Percentiles rank a stretch among this genome's conserved stretches.
These are phyloP conservation scores for Stellera chamaejasme DNA, from an alignment of 345 rosid species.

Conservation along the genomic window DNA sequence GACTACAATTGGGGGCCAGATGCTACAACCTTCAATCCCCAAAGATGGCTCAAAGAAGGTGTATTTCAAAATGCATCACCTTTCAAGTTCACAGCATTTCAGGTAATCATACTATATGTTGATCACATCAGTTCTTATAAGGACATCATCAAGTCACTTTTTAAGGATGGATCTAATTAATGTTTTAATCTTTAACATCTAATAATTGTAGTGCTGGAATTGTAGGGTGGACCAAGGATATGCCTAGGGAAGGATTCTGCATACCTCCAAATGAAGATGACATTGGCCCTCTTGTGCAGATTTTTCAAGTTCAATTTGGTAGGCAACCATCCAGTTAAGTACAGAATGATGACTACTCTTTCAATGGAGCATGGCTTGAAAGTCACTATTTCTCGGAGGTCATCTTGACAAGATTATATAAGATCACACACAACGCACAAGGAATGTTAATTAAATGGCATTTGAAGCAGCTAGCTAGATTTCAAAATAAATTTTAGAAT, in stretches of 20 bases:
- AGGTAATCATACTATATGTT: conserved; percentile 25
- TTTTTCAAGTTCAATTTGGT: conserved; percentile 65
- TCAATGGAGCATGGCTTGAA: conserved; percentile 85
- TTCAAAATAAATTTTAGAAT: too few species aligned
- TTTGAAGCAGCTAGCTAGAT: too few species aligned
- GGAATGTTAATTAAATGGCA: too few species aligned
- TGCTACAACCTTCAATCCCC: conserved; percentile 74
- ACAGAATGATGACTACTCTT: conserved; percentile 89
- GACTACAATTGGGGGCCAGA: conserved; percentile 90
- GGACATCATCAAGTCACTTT: neutral
- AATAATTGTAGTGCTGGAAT: conserved; percentile 1
- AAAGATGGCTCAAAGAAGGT: conserved; percentile 93
- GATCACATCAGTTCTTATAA: neutral
- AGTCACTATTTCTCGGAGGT: conserved; percentile 21
- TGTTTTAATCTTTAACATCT: neutral
- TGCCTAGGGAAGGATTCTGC: conserved; percentile 98
- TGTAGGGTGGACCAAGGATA: conserved; percentile 88
- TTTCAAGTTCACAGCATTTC: conserved; percentile 94
- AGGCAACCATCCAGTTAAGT: conserved; percentile 70
- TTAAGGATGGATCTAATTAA: neutral
- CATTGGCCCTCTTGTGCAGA: conserved; percentile 71
- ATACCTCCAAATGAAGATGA: conserved; percentile 94
- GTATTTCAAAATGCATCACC: conserved; percentile 81
- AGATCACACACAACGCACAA: too few species aligned
- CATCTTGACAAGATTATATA: too few species aligned